Base-by-base conservation (phyloP, 179 eudicot species). In the Amaranthus tricolor region DNA sequence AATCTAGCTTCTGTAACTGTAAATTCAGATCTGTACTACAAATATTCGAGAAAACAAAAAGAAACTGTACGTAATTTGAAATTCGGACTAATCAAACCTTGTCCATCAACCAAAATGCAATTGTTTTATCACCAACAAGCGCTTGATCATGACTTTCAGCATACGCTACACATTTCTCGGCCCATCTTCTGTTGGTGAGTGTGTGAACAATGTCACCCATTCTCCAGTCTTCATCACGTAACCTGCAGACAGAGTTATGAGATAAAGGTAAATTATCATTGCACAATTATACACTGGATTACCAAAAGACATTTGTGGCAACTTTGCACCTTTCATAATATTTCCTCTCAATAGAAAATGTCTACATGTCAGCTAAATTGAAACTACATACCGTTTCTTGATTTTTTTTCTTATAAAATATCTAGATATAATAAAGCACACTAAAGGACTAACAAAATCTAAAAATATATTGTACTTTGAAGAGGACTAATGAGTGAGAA, bases 141-240 rank as follows among this genome's bases (percentile, higher is more conserved):
- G 99, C 99, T 85, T 96, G 99, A 79, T 96, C 99, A 80, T 96
- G 99, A 84, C 99, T 96, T 81, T 96, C 99, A 83, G 99, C 99
- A 89, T 95, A 95, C 47, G 82, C 72, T 74, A 95, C 85, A 73
- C 99, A 95, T 71, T 91, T 95, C 77, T 95, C 99, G 66, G 70
- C 71, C 99, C 99, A 96, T 78, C 99, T 91, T 88, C 99, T 84
- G 75, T 96, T 96, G 53, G 97, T 91, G 53, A 96, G 88, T 9
- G 94, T 88, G 84, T 82, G 83, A 81, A 84, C 76, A 66, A 96
- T 89, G 79, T 96, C 98, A 70, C 94, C 98, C 92, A 96, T 89
- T 88, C 48, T 82, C 99, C 99, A 96, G 76, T 93, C 97, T 82
- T 96, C 99, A 80, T 96, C 99, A 80, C 91, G 81, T 80, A 87